Evolutionary conservation across 2,329 filamentous ascomycete genomes (phyloP).

Genomic region (Didymella pinodella): DNA sequence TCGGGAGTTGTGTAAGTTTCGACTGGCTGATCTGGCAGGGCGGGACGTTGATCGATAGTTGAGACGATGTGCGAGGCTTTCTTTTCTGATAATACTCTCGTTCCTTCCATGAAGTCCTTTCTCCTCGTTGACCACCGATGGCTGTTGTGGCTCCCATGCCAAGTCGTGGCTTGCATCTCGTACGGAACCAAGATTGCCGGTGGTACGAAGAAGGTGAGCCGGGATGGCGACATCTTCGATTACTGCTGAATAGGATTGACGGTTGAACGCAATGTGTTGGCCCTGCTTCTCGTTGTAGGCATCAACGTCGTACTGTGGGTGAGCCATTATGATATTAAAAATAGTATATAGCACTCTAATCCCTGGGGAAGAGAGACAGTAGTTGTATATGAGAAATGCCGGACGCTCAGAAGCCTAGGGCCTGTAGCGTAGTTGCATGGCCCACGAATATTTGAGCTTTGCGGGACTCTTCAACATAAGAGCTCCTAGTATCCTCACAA

Average conservation of each 20-base stretch:
- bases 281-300: slow-evolving; percentile 13
- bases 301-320: slow-evolving; percentile 2
- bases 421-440: slow-evolving; percentile 17
- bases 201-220: slow-evolving; percentile 32
- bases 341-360: slow-evolving; percentile 4
- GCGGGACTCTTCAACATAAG: slow-evolving; percentile 15
- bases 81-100: slow-evolving; percentile 12
- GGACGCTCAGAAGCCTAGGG: slow-evolving; percentile 8
- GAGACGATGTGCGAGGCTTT: slow-evolving; percentile 15
- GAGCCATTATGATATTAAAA: slow-evolving; percentile 17
- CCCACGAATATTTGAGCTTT: slow-evolving; percentile 15
- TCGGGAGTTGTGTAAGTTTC: slow-evolving; percentile 4
- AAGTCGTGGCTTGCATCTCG: slow-evolving; percentile 23
- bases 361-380: background rate
- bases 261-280: slow-evolving; percentile 8
- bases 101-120: slow-evolving; percentile 20
- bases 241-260: slow-evolving; percentile 17
- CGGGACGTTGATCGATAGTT: slow-evolving; percentile 14
- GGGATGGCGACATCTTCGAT: slow-evolving; percentile 33
- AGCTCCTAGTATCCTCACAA: slow-evolving; percentile 4
- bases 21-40: slow-evolving; percentile 7
- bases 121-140: slow-evolving; percentile 20
- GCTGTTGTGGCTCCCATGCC: slow-evolving; percentile 29
- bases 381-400: slow-evolving; percentile 12
- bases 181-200: slow-evolving; percentile 26